Conservation (phyloP, 225 moss, liverwort and hornwort genomes). For the Anthoceros angustus region DNA sequence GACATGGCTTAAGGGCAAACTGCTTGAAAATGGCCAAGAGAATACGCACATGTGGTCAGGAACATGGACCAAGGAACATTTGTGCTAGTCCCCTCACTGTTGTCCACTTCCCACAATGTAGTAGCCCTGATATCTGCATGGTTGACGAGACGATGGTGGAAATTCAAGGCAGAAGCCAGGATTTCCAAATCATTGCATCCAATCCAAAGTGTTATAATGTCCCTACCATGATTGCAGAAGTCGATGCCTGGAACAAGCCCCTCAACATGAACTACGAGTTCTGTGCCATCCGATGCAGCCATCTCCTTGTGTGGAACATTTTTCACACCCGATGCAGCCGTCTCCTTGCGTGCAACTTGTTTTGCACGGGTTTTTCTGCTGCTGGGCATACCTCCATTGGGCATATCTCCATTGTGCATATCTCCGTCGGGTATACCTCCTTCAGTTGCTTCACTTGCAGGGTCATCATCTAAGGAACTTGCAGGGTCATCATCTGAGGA, state of each 20-base stretch:
- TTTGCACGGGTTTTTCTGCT: neutral
- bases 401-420: too few relatives aligned
- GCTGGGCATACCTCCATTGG: neutral
- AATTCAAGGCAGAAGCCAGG: neutral
- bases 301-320: neutral
- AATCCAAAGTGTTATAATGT: neutral
- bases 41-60: conserved; percentile 40
- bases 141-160: neutral
- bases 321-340: conserved; percentile 13
- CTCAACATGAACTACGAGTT: conserved; percentile 39
- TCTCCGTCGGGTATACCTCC: neutral
- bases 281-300: conserved; percentile 9
- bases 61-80: conserved; percentile 77
- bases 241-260: conserved; percentile 94
- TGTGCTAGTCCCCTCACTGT: conserved; percentile 39
- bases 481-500: too few relatives aligned
- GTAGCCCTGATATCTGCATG: conserved; percentile 33
- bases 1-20: neutral
- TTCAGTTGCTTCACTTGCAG: too few relatives aligned
- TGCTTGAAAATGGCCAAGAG: neutral
- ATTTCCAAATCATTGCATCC: neutral
- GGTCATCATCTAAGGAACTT: too few relatives aligned
- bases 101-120: conserved; percentile 86
- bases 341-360: conserved; percentile 13
- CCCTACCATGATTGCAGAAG: conserved; percentile 90